Evolutionary conservation across 345 rosid genomes (phyloP).

Genomic region (Limnanthes douglasii): DNA sequence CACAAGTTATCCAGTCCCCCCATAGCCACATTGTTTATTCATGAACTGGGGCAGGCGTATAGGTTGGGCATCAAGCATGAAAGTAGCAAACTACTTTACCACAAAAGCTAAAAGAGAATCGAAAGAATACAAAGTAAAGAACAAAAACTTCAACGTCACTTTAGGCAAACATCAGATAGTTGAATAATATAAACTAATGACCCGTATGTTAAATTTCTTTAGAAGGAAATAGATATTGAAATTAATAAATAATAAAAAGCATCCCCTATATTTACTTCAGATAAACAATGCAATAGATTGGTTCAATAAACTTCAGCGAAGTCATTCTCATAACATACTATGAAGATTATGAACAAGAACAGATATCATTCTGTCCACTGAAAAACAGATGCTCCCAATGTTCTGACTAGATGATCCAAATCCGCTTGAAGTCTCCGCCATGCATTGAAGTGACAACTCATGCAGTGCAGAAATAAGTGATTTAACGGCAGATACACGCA

Average conservation of each 20-base stretch:
- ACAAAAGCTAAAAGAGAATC: background rate
- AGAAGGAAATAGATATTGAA: constrained; percentile 5
- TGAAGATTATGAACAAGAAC: constrained; percentile 90
- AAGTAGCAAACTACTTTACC: background rate
- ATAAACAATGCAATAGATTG: background rate
- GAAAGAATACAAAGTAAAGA: background rate
- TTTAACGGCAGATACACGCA: constrained; percentile 91
- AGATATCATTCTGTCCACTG: constrained; percentile 91
- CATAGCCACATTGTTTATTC: too few species aligned
- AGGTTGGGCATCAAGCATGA: too few species aligned
- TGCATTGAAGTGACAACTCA: constrained; percentile 76
- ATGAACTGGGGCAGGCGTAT: too few species aligned
- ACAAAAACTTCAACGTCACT: background rate
- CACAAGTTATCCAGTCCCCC: too few species aligned
- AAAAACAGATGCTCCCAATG: constrained; percentile 70
- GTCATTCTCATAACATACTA: constrained; percentile 34
- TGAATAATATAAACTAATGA: too few species aligned
- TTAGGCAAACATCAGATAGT: background rate
- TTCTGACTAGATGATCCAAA: constrained; percentile 65
- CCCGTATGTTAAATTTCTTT: too few species aligned
- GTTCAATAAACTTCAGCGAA: constrained; percentile 4
- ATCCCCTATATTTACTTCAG: too few species aligned
- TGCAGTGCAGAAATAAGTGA: constrained; percentile 86
- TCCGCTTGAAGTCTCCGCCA: constrained; percentile 52
- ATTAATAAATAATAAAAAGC: constrained; percentile 1